Percentiles rank a stretch among this genome's conserved stretches.
phyloP scores from a whole-genome alignment of 164 flowering plant genomes.

The Annona cherimola region DNA sequence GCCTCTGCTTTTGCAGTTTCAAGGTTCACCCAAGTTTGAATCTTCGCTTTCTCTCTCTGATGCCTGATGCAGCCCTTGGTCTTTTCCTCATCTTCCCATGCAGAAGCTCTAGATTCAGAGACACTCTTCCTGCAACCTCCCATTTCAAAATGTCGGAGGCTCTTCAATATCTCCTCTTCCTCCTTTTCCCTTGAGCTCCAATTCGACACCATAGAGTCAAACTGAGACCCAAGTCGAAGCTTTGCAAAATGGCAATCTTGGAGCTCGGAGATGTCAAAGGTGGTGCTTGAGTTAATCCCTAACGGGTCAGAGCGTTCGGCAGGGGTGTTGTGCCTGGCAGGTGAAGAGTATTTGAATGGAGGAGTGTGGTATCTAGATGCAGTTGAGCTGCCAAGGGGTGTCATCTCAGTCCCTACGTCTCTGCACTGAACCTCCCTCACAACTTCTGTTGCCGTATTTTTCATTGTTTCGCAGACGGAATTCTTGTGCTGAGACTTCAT shows the following conservation, averaged over 20 bases:
- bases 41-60: conserved; percentile 84
- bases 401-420: conserved; percentile 90
- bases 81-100: conserved; percentile 75
- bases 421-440: conserved; percentile 44
- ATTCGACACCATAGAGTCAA: conserved; percentile 46
- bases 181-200: conserved; percentile 97
- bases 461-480: conserved; percentile 39
- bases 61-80: conserved; percentile 64
- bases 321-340: conserved; percentile 88
- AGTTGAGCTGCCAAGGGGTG: conserved; percentile 74
- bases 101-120: conserved; percentile 42
- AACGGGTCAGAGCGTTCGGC: conserved; percentile 69
- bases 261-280: conserved; percentile 49
- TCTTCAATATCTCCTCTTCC: conserved; percentile 75
- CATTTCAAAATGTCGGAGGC: conserved; percentile 63
- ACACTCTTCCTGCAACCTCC: conserved; percentile 32
- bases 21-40: conserved; percentile 93
- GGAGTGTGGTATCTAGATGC: conserved; percentile 60
- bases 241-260: conserved; percentile 74
- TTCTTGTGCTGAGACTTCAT: conserved; percentile 45
- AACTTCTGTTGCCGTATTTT: conserved; percentile 40
- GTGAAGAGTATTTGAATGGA: conserved; percentile 63
- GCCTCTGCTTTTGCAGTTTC: conserved; percentile 96
- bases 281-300: conserved; percentile 12
- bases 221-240: conserved; percentile 54